A percentile compares a stretch with the other conserved stretches of the same genome.
phyloP scores from a whole-genome alignment of 2,329 filamentous ascomycete genomes.

The Phaeosphaeria sp. region DNA sequence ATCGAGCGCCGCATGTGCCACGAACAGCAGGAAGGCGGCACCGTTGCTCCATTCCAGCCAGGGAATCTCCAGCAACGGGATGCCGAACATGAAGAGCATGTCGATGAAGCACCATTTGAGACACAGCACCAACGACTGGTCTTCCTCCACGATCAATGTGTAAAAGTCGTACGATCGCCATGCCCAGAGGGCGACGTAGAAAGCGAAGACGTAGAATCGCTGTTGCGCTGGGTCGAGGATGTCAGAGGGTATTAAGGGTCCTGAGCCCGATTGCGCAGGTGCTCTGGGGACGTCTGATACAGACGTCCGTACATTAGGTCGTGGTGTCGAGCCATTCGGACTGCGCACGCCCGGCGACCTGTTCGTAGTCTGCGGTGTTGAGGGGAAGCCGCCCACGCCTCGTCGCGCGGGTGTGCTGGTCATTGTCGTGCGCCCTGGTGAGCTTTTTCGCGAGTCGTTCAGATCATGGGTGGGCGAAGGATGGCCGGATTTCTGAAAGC shows the following conservation, averaged over 20 bases:
- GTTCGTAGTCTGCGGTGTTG: constrained; percentile 67
- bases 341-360: constrained; percentile 34
- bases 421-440: constrained; percentile 67
- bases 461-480: constrained; percentile 22
- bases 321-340: constrained; percentile 29
- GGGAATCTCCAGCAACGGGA: constrained; percentile 88
- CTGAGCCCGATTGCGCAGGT: constrained; percentile 28
- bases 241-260: constrained; percentile 79
- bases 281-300: constrained; percentile 42
- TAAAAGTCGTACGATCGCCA: constrained; percentile 91
- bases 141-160: constrained; percentile 77
- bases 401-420: constrained; percentile 77
- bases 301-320: constrained; percentile 43
- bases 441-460: constrained; percentile 13
- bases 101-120: constrained; percentile 94
- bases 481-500: constrained; percentile 8
- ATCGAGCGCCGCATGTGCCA: constrained; percentile 75
- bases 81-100: constrained; percentile 81
- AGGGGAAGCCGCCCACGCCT: constrained; percentile 77
- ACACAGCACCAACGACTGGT: constrained; percentile 87
- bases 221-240: constrained; percentile 90
- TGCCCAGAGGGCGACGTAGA: constrained; percentile 77
- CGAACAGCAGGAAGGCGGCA: constrained; percentile 73
- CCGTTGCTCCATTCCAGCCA: constrained; percentile 92
- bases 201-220: constrained; percentile 81